phyloP scores from a whole-genome alignment of 805 yeast genomes.

The Hagleromyces aurorensis region DNA sequence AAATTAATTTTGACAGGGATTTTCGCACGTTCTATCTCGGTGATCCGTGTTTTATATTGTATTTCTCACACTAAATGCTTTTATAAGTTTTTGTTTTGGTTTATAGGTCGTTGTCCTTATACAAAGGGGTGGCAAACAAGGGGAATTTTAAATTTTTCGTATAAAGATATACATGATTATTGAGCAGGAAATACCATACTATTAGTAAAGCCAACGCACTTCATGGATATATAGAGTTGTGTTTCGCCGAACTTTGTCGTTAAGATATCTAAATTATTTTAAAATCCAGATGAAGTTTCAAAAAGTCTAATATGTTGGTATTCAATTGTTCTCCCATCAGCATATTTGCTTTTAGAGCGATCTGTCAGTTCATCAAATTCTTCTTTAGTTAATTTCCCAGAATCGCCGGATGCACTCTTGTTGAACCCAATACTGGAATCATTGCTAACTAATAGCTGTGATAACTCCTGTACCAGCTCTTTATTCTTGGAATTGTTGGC shows the following conservation, averaged over 20 bases:
- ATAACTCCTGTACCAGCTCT: slow-evolving; percentile 35
- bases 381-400: slow-evolving; percentile 27
- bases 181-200: too few species aligned
- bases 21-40: too few species aligned
- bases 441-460: slow-evolving; percentile 34
- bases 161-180: too few species aligned
- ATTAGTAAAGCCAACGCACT: too few species aligned
- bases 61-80: too few species aligned
- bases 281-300: slow-evolving; percentile 31
- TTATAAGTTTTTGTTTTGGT: background rate
- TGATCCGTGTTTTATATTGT: too few species aligned
- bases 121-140: slow-evolving; percentile 8
- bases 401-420: slow-evolving; percentile 15
- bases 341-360: slow-evolving; percentile 39
- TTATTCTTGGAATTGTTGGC: slow-evolving; percentile 22
- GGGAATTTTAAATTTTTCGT: too few species aligned
- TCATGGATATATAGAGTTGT: too few species aligned
- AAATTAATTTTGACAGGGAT: too few species aligned
- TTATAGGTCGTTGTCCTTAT: background rate
- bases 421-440: slow-evolving; percentile 33
- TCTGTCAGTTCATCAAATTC: slow-evolving; percentile 47
- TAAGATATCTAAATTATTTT: too few species aligned
- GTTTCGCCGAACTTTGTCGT: too few species aligned
- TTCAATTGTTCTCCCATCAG: slow-evolving; percentile 17
- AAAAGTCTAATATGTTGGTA: slow-evolving; percentile 34